Conservation (phyloP, 768 basidiomycete species). For the Sarcodon aspratus region DNA sequence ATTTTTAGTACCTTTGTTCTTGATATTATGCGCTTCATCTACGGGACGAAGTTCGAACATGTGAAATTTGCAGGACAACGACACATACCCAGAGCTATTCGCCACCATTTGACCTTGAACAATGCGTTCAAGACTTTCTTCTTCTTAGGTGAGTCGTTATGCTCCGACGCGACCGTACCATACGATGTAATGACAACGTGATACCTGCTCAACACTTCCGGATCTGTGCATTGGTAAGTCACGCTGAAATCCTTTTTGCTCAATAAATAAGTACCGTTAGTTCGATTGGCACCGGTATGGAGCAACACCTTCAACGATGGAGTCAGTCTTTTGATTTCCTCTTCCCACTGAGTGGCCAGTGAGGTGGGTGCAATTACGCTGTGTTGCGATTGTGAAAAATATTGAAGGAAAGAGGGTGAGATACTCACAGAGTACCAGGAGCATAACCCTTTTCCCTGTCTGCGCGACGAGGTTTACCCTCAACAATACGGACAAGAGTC, state of each 20-base stretch:
- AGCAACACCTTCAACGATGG: constrained; percentile 56
- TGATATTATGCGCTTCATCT: constrained; percentile 53
- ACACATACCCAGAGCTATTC: constrained; percentile 67
- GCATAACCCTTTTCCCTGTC: constrained; percentile 68
- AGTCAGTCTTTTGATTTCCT: constrained; percentile 69
- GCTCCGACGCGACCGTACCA: constrained; percentile 72
- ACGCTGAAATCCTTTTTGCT: neutral
- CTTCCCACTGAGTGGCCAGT: constrained; percentile 85
- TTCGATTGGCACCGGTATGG: constrained; percentile 73
- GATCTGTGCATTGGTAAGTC: constrained; percentile 30
- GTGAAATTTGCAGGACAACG: neutral
- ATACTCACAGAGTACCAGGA: constrained; percentile 54
- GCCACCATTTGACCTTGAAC: constrained; percentile 73
- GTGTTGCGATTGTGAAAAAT: neutral
- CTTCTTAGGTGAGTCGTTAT: constrained; percentile 32
- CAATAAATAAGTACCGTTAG: constrained; percentile 38
- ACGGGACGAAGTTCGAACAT: neutral
- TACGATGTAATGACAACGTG: constrained; percentile 87
- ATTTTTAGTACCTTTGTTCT: constrained; percentile 31
- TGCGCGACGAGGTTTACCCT: constrained; percentile 58
- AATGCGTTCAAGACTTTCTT: constrained; percentile 36
- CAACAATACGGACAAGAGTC: constrained; percentile 76
- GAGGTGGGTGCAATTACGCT: constrained; percentile 86
- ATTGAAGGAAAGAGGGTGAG: neutral
- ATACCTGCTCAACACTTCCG: constrained; percentile 33